phyloP scores from a whole-genome alignment of 169 alveolate genomes.

The Cytauxzoon felis region DNA sequence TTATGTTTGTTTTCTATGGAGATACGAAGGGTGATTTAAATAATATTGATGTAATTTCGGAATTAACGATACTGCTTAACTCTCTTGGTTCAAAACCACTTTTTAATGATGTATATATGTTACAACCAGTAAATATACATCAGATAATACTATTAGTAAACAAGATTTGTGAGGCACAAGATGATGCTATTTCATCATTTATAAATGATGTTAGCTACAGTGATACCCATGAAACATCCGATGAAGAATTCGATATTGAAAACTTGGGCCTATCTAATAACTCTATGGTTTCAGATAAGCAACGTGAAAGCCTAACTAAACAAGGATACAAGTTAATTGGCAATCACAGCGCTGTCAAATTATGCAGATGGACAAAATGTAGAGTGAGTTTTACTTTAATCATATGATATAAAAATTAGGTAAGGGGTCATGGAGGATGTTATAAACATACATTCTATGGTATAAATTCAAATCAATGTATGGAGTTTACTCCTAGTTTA shows the following conservation, averaged over 20 bases:
- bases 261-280: slow-evolving; percentile 30
- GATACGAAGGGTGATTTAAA: neutral
- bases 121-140: slow-evolving; percentile 27
- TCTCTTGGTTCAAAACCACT: slow-evolving; percentile 25
- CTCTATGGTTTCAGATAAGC: slow-evolving; percentile 64
- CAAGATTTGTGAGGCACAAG: slow-evolving; percentile 27
- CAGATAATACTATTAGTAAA: slow-evolving; percentile 40
- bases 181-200: neutral
- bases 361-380: slow-evolving; percentile 87
- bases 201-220: neutral
- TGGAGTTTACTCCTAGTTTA: slow-evolving; percentile 87
- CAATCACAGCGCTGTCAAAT: slow-evolving; percentile 85
- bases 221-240: neutral
- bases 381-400: slow-evolving; percentile 25
- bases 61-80: neutral
- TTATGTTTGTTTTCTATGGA: slow-evolving; percentile 2
- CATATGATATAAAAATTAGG: neutral
- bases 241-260: slow-evolving; percentile 60
- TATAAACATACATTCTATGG: slow-evolving; percentile 88
- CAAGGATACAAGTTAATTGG: slow-evolving; percentile 83
- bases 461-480: slow-evolving; percentile 82
- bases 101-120: neutral
- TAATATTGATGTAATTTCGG: neutral
- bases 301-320: slow-evolving; percentile 56
- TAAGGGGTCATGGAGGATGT: slow-evolving; percentile 87